phyloP scores from a whole-genome alignment of 208 protist species.

The Crithidia mellificae region DNA sequence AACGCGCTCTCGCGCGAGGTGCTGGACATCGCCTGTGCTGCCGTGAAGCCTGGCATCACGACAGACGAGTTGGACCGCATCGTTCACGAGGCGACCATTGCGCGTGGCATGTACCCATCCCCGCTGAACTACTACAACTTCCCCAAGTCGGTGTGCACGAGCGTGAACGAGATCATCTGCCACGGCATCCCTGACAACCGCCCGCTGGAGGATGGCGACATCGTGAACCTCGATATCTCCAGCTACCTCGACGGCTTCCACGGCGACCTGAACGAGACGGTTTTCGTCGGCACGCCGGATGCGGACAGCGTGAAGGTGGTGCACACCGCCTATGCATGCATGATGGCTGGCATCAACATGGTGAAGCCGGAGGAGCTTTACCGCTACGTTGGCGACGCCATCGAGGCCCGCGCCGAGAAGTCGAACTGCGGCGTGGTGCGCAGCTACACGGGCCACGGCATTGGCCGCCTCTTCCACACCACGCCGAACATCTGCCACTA shows the following conservation, averaged over 20 bases:
- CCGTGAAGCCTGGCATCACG: constrained; percentile 93
- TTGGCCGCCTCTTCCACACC: constrained; percentile 93
- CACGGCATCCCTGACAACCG: constrained; percentile 97
- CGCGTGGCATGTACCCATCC: constrained; percentile 96
- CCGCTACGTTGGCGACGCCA: constrained; percentile 79
- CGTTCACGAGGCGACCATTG: constrained; percentile 91
- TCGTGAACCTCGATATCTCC: constrained; percentile 98
- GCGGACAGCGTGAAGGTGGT: constrained; percentile 78
- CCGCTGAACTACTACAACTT: constrained; percentile 98
- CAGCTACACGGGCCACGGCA: constrained; percentile 95
- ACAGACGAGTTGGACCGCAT: constrained; percentile 98
- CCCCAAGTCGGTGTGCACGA: constrained; percentile 98
- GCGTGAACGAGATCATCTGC: constrained; percentile 94
- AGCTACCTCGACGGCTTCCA: constrained; percentile 94
- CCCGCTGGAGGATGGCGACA: constrained; percentile 96
- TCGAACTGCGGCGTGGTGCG: constrained; percentile 71
- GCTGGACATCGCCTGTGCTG: constrained; percentile 92
- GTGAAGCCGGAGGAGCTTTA: constrained; percentile 90
- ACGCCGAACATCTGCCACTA: constrained; percentile 93
- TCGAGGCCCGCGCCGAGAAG: constrained; percentile 76
- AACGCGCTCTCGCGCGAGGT: constrained; percentile 92
- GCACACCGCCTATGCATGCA: constrained; percentile 81
- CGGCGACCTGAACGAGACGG: constrained; percentile 93
- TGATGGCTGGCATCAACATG: constrained; percentile 74
- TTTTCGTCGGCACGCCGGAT: constrained; percentile 88